A percentile compares a stretch with the other conserved stretches of the same genome.
phyloP scores from a whole-genome alignment of 2,329 filamentous ascomycete species.

The Blastomyces gilchristii region DNA sequence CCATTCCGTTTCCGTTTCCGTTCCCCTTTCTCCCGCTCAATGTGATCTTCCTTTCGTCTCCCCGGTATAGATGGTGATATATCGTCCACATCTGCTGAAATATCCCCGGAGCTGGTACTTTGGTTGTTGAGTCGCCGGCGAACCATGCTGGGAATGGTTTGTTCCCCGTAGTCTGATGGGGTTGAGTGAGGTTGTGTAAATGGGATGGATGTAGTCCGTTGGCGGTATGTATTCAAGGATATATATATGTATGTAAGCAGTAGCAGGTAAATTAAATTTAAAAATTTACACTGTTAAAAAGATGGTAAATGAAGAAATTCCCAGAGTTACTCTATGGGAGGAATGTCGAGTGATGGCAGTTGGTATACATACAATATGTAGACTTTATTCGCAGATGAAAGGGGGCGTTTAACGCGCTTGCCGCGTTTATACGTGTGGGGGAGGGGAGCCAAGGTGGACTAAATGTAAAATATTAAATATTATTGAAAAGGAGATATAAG shows the following conservation, averaged over 20 bases:
- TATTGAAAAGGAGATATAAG: no score
- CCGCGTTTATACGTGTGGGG: background rate
- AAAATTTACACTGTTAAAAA: background rate
- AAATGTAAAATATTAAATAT: no score
- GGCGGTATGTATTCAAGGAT: background rate
- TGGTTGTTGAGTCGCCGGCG: background rate
- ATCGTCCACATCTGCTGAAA: background rate
- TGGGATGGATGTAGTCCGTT: background rate
- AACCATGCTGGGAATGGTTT: background rate
- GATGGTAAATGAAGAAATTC: background rate
- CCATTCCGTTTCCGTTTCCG: no score
- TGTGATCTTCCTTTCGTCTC: background rate
- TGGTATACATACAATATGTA: no score
- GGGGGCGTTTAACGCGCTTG: background rate
- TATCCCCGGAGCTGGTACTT: background rate
- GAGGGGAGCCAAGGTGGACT: background rate
- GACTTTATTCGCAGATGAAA: no score
- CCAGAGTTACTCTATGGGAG: background rate
- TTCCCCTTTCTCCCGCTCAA: background rate
- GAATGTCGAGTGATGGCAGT: background rate
- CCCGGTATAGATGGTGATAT: no score
- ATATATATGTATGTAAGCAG: background rate
- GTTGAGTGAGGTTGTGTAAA: no score
- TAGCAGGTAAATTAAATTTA: background rate
- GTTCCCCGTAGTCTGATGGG: no score